Base-by-base conservation (phyloP, 1,139 yeast genomes). In the Hyphopichia pseudoburtonii region DNA sequence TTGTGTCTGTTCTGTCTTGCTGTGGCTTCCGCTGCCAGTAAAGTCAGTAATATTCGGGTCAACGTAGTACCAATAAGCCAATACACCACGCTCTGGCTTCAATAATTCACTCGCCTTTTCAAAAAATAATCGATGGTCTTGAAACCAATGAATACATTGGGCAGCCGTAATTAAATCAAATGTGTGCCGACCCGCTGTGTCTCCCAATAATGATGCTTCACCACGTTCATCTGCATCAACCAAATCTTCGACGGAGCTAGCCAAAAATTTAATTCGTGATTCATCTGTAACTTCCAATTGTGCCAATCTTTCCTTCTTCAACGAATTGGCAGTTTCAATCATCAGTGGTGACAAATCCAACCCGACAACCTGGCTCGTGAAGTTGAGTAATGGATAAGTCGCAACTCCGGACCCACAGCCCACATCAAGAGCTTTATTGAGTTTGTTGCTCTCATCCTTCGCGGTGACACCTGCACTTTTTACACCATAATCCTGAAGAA, bases 81-180 rank as follows among this genome's bases (percentile, higher is more conserved):
- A 58, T 1, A 59, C 55, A 0, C 75, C 77, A n/a, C n/a, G n/a
- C 2, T 65, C 66, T 1, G 62, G 56, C 18, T 56, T 60, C 41
- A 70, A 54, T 33, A 68, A 55, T 28, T 56, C 42, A 17, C 61
- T 57, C 15, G 57, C 47, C 19, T 52, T 53, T 7, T 41, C 40
- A 45, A 69, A 70, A 40, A 70, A 66, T 5, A 45, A 32, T 12
- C 55, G 57, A 45, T 57, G 65, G 42, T 69, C 72, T 33, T 60
- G 47, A 38, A 70, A 66, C 77, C 77, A 71, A 43, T 71, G 77
- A 31, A 70, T 56, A 42, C 76, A 70, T 43, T 70, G 72, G 4
- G 76, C 77, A 5, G 70, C 74, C 7, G 72, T 66, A 26, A 71
- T 62, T 39, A 70, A 56, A 42, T 66, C 73, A 31, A 61, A 47